A percentile compares a stretch with the other conserved stretches of the same genome.
These are phyloP conservation scores for Austroboletus niveus DNA, from an alignment of 1,284 basidiomycete species.

Conservation along the genomic window DNA sequence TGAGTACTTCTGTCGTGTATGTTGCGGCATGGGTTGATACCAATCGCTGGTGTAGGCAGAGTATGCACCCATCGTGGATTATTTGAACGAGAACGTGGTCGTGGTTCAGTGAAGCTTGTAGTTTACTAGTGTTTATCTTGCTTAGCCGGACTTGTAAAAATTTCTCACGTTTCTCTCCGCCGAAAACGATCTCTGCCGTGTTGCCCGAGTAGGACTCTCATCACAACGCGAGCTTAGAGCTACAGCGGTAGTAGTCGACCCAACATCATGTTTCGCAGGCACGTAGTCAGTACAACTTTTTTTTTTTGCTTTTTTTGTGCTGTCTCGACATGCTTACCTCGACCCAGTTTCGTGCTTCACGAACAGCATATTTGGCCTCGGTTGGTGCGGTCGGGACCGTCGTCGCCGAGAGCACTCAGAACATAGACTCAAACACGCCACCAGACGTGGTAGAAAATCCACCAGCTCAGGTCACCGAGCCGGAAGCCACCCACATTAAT, in stretches of 20 bases:
- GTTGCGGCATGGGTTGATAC: neutral
- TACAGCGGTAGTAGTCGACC: neutral
- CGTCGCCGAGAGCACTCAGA: constrained; percentile 7
- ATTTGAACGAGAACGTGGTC: constrained; percentile 22
- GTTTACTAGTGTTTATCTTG: neutral
- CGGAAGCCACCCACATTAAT: neutral
- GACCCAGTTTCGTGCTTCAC: constrained; percentile 25
- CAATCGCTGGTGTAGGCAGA: constrained; percentile 9
- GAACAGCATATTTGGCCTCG: constrained; percentile 20
- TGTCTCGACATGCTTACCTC: neutral
- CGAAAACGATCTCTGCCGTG: neutral
- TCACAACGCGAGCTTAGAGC: neutral
- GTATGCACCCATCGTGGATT: constrained; percentile 19
- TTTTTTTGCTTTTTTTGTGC: neutral
- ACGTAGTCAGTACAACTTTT: constrained; percentile 19
- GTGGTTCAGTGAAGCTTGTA: constrained; percentile 9
- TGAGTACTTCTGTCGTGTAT: constrained; percentile 9
- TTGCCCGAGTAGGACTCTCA: neutral
- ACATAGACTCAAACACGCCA: constrained; percentile 1
- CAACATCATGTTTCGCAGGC: constrained; percentile 22
- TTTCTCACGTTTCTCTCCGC: constrained; percentile 18
- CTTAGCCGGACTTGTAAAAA: neutral
- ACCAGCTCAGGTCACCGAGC: neutral
- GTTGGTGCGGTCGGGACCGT: constrained; percentile 15
- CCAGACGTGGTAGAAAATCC: constrained; percentile 4